Evolutionary conservation across 2,329 filamentous ascomycete genomes (phyloP).

Genomic region (Cytospora schulzeri): DNA sequence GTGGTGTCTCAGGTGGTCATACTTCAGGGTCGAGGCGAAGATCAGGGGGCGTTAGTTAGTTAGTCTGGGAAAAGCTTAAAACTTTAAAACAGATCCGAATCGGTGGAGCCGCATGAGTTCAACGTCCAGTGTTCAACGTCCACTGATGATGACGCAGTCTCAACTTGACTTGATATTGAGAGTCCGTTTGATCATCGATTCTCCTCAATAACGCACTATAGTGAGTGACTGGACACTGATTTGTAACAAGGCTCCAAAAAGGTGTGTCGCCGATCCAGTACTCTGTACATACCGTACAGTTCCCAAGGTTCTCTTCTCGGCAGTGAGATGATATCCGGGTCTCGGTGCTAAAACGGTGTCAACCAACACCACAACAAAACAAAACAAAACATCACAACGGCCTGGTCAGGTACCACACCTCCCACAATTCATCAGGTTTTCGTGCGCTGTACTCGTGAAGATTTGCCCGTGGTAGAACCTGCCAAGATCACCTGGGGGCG

Average conservation of each 20-base stretch:
- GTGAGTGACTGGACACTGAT: no score
- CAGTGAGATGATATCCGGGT: no score
- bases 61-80: conserved; percentile 18
- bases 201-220: neutral
- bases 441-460: neutral
- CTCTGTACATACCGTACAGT: no score
- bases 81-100: conserved; percentile 17
- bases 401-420: neutral
- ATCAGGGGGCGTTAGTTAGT: conserved; percentile 1
- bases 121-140: neutral
- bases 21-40: neutral
- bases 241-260: no score
- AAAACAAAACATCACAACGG: no score
- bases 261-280: no score
- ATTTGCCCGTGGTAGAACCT: neutral
- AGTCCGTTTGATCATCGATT: neutral
- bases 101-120: conserved; percentile 18
- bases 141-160: neutral
- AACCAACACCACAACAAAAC: no score
- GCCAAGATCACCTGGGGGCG: neutral
- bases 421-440: neutral
- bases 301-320: no score
- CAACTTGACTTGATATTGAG: neutral
- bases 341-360: no score
- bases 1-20: neutral